phyloP scores from a whole-genome alignment of 2,329 filamentous ascomycete species.

The Drechslerella stenobrocha region DNA sequence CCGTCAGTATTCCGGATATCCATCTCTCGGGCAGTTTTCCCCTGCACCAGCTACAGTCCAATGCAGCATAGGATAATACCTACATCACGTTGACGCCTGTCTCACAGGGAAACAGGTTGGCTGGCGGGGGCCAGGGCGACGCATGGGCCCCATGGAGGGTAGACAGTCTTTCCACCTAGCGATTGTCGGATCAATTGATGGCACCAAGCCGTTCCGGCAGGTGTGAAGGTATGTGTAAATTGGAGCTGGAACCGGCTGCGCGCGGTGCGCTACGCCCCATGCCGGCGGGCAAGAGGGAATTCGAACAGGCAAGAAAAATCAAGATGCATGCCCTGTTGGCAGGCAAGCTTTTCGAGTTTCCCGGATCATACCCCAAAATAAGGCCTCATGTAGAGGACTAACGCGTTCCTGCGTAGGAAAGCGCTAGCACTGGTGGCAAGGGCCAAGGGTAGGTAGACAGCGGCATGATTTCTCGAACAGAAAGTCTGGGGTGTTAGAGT shows the following conservation, averaged over 20 bases:
- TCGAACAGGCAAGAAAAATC: neutral
- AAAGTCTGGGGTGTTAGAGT: constrained; percentile 17
- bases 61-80: constrained; percentile 11
- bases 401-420: constrained; percentile 41
- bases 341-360: constrained; percentile 14
- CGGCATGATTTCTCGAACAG: constrained; percentile 34
- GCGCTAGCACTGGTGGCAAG: constrained; percentile 27
- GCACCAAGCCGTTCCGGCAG: constrained; percentile 37
- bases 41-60: constrained; percentile 10
- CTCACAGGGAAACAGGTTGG: constrained; percentile 21
- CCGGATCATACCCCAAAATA: constrained; percentile 21
- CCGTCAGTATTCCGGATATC: constrained; percentile 10
- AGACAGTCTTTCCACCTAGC: constrained; percentile 29
- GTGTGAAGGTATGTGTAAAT: constrained; percentile 7
- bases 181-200: constrained; percentile 34
- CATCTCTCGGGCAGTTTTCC: constrained; percentile 47
- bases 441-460: constrained; percentile 16
- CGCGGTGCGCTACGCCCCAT: neutral
- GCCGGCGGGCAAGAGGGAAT: neutral
- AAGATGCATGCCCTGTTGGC: constrained; percentile 23
- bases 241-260: constrained; percentile 6
- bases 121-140: constrained; percentile 10
- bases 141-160: constrained; percentile 29
- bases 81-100: constrained; percentile 48
- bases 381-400: constrained; percentile 29